Evolutionary conservation across 2,329 filamentous ascomycete species (phyloP).

Genomic region (Penicillium verrucosum): DNA sequence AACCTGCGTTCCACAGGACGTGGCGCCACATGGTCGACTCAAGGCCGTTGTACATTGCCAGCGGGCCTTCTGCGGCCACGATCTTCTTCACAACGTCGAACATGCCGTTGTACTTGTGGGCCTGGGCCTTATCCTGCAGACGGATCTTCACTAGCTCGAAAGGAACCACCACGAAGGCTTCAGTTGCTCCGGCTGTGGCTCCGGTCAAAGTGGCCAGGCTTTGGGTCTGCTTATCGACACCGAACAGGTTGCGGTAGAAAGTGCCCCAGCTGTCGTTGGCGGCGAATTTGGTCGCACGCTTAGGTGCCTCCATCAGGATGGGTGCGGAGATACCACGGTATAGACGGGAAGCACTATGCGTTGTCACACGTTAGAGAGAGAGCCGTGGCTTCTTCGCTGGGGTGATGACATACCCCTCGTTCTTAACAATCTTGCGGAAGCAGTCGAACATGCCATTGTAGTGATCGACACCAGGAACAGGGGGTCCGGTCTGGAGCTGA

Average conservation of each 20-base stretch:
- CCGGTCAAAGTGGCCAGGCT: conserved; percentile 87
- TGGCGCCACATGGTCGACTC: conserved; percentile 97
- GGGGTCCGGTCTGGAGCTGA: conserved; percentile 77
- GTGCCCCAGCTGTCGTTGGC: conserved; percentile 98
- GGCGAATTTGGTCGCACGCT: conserved; percentile 96
- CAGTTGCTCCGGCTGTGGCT: conserved; percentile 89
- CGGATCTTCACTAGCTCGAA: conserved; percentile 99
- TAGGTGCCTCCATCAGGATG: conserved; percentile 96
- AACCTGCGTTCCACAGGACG: conserved; percentile 88
- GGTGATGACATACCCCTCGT: conserved; percentile 71
- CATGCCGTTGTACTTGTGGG: conserved; percentile 64
- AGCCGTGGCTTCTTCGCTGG: not conserved
- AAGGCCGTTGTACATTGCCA: conserved; percentile 93
- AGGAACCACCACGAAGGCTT: conserved; percentile 94
- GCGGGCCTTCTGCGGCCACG: conserved; percentile 72
- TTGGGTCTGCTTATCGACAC: conserved; percentile 83
- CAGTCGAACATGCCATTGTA: conserved; percentile 99
- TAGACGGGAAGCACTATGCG: conserved; percentile 70
- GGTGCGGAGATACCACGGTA: conserved; percentile 95
- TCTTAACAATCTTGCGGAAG: conserved; percentile 92
- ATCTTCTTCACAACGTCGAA: conserved; percentile 61
- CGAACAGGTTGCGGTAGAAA: conserved; percentile 86
- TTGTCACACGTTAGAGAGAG: not conserved
- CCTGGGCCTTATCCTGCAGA: conserved; percentile 90
- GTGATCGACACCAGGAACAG: conserved; percentile 66